A percentile compares a stretch with the other conserved stretches of the same genome.
Evolutionary conservation across 768 basidiomycete genomes (phyloP).

Genomic region (Nidularia sp.): DNA sequence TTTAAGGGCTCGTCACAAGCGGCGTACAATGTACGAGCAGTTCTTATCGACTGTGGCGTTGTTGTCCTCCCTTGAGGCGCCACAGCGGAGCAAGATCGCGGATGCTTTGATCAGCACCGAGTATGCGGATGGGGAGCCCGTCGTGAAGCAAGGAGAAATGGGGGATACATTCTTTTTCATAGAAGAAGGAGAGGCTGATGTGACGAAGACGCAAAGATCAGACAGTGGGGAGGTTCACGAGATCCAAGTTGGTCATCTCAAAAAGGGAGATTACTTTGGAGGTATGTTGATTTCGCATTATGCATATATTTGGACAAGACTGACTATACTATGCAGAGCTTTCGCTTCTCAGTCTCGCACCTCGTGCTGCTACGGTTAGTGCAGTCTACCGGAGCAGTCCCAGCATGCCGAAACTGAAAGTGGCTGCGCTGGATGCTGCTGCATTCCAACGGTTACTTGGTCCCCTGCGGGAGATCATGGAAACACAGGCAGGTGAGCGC

Average conservation of each 20-base stretch:
- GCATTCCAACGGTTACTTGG: conserved; percentile 94
- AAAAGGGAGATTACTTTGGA: conserved; percentile 97
- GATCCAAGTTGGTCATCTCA: conserved; percentile 69
- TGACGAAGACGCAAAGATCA: conserved; percentile 66
- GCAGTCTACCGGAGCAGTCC: conserved; percentile 53
- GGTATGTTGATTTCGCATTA: conserved; percentile 44
- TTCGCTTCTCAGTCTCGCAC: conserved; percentile 81
- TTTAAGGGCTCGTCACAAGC: conserved; percentile 84
- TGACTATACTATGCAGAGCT: conserved; percentile 55
- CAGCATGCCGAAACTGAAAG: conserved; percentile 69
- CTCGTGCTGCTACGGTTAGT: conserved; percentile 95
- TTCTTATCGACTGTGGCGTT: conserved; percentile 92
- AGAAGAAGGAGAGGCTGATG: conserved; percentile 88
- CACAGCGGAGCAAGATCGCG: conserved; percentile 94
- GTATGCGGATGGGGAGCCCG: conserved; percentile 79
- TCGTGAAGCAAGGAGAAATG: conserved; percentile 90
- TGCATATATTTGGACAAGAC: not conserved
- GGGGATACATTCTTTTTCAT: conserved; percentile 98
- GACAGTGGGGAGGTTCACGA: conserved; percentile 59
- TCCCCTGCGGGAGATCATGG: conserved; percentile 90
- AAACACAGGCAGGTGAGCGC: conserved; percentile 77
- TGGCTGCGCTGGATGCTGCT: conserved; percentile 88
- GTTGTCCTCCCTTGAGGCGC: conserved; percentile 77
- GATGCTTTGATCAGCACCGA: conserved; percentile 87
- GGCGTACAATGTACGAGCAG: conserved; percentile 93